Conservation (phyloP, 768 basidiomycete species). For the Boletellus sp. region DNA sequence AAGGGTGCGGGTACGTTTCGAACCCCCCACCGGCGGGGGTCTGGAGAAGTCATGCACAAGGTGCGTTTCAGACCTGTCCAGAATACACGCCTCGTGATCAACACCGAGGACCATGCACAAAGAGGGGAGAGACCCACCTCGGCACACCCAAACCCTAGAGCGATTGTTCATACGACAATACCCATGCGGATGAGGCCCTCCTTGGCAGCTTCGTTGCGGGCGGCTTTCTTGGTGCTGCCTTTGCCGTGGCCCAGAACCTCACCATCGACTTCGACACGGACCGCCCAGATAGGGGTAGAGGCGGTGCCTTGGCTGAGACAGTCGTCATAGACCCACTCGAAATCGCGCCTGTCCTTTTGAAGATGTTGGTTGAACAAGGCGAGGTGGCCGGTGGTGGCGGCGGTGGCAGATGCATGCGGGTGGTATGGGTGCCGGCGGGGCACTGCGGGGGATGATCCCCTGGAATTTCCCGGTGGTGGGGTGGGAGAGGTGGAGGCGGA, state of each 20-base stretch:
- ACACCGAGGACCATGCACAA: not conserved
- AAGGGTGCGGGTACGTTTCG: conserved; percentile 8
- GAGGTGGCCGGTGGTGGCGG: conserved; percentile 55
- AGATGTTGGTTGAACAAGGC: conserved; percentile 78
- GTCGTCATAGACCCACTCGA: conserved; percentile 73
- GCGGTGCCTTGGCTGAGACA: conserved; percentile 43
- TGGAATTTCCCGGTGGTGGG: not conserved
- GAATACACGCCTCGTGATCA: not conserved
- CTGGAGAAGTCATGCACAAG: conserved; percentile 54
- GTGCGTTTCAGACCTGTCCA: conserved; percentile 1
- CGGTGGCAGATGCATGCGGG: conserved; percentile 22
- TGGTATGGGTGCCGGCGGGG: conserved; percentile 1
- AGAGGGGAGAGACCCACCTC: conserved; percentile 32
- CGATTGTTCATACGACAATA: conserved; percentile 45
- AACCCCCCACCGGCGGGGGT: conserved; percentile 48
- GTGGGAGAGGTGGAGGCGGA: not conserved
- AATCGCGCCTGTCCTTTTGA: conserved; percentile 49
- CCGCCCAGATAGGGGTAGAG: conserved; percentile 77
- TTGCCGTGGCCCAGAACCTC: conserved; percentile 56
- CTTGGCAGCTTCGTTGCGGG: conserved; percentile 80
- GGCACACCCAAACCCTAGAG: conserved; percentile 3
- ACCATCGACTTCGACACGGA: conserved; percentile 59
- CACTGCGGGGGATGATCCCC: not conserved
- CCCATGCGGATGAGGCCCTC: conserved; percentile 60
- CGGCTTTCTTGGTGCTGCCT: conserved; percentile 75